These are phyloP conservation scores for Urochloa ruziziensis DNA, from an alignment of 176 grass and related monocot genomes.

Conservation along the genomic window DNA sequence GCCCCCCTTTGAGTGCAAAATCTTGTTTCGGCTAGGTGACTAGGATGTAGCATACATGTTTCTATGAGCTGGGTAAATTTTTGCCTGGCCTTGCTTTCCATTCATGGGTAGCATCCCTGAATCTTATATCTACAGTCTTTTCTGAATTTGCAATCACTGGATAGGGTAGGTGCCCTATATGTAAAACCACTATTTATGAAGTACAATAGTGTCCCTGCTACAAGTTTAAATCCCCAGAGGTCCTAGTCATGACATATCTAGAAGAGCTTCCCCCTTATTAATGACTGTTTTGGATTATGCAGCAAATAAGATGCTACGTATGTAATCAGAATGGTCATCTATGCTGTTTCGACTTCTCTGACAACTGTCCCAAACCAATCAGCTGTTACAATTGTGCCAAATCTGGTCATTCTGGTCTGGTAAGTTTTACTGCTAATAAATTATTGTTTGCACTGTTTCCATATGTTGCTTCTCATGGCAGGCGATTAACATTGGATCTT, in stretches of 20 bases:
- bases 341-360: slow-evolving; percentile 64
- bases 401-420: slow-evolving; percentile 75
- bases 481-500: slow-evolving; percentile 33
- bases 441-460: neutral
- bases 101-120: slow-evolving; percentile 6
- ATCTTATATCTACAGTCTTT: neutral
- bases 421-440: slow-evolving; percentile 42
- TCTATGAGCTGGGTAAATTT: neutral
- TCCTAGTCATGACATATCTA: neutral
- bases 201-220: slow-evolving; percentile 10
- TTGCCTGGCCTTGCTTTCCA: neutral
- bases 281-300: slow-evolving; percentile 36
- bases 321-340: slow-evolving; percentile 91
- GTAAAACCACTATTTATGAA: neutral
- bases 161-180: neutral
- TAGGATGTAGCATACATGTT: neutral
- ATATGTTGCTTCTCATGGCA: slow-evolving; percentile 14
- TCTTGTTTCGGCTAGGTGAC: neutral
- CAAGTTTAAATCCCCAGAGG: neutral
- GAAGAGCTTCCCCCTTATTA: slow-evolving; percentile 19
- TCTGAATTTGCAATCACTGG: neutral
- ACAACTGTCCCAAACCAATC: slow-evolving; percentile 57
- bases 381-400: slow-evolving; percentile 95
- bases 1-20: neutral
- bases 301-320: slow-evolving; percentile 91